phyloP scores from a whole-genome alignment of 306 rosid genomes.

The Cucurbita maxima region DNA sequence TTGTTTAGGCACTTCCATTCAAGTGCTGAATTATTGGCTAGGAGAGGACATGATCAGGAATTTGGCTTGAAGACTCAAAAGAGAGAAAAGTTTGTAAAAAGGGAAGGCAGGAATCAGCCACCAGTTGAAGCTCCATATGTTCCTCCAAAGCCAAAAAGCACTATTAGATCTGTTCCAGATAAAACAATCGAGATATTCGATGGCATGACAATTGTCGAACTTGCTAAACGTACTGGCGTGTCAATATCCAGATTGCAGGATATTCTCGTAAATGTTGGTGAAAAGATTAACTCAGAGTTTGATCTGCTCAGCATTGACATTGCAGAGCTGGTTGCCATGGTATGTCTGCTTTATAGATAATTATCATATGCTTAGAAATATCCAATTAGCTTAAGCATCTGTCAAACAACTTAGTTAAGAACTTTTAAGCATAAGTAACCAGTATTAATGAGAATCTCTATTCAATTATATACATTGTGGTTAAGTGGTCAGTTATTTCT shows the following conservation, averaged over 20 bases:
- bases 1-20: constrained; percentile 51
- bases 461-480: not conserved
- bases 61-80: constrained; percentile 47
- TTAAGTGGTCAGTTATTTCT: not conserved
- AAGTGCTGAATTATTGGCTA: constrained; percentile 33
- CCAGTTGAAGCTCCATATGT: constrained; percentile 70
- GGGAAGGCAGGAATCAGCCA: constrained; percentile 36
- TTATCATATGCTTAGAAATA: constrained; percentile 3
- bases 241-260: constrained; percentile 45
- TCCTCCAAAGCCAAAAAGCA: constrained; percentile 32
- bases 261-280: constrained; percentile 63
- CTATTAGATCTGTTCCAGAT: constrained; percentile 32
- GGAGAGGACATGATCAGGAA: constrained; percentile 25
- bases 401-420: not conserved
- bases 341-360: constrained; percentile 13
- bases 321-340: constrained; percentile 77
- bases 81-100: constrained; percentile 48
- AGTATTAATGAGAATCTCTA: not conserved
- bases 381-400: not conserved
- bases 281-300: constrained; percentile 72
- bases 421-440: not conserved
- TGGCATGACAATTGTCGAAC: constrained; percentile 74
- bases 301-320: constrained; percentile 64
- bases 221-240: constrained; percentile 67
- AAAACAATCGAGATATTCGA: constrained; percentile 76